These are phyloP conservation scores for Lachancea lanzarotensis DNA, from an alignment of 805 yeast species.

Conservation along the genomic window DNA sequence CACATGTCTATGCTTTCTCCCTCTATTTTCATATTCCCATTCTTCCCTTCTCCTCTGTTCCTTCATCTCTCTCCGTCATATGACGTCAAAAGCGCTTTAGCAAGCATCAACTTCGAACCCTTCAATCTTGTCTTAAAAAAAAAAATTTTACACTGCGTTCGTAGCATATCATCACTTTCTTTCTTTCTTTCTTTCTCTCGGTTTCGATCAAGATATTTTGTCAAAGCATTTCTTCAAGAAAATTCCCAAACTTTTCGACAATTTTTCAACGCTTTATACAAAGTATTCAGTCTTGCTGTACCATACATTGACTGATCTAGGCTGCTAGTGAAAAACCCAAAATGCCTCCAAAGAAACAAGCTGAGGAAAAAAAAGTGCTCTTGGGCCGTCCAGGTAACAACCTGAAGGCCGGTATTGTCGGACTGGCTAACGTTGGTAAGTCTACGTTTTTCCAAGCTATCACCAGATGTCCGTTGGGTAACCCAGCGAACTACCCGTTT, in stretches of 20 bases:
- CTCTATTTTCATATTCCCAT: too few relatives aligned
- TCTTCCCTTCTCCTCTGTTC: too few relatives aligned
- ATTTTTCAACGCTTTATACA: too few relatives aligned
- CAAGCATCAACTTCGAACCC: not conserved
- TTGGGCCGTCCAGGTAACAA: constrained; percentile 81
- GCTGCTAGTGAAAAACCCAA: not conserved
- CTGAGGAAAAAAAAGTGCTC: constrained; percentile 56
- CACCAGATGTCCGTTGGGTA: constrained; percentile 87
- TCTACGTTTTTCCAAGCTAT: constrained; percentile 97
- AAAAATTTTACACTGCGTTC: constrained; percentile 2
- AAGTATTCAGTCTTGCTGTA: too few relatives aligned
- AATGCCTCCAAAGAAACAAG: constrained; percentile 38
- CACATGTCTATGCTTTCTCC: too few relatives aligned
- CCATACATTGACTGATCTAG: too few relatives aligned
- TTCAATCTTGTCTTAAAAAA: not conserved
- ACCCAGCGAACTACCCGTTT: constrained; percentile 96
- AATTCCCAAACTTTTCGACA: not conserved
- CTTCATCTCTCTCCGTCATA: constrained; percentile 1
- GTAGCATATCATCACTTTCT: too few relatives aligned
- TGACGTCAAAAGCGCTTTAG: not conserved
- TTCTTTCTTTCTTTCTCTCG: not conserved
- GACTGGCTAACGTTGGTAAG: constrained; percentile 91
- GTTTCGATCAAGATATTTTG: not conserved
- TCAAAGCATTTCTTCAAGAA: not conserved
- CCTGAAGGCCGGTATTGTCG: constrained; percentile 83